Evolutionary conservation across 2,329 filamentous ascomycete genomes (phyloP), one percentile per base, ranked within the genome.

Genomic region (Teratosphaeriaceae sp.): DNA sequence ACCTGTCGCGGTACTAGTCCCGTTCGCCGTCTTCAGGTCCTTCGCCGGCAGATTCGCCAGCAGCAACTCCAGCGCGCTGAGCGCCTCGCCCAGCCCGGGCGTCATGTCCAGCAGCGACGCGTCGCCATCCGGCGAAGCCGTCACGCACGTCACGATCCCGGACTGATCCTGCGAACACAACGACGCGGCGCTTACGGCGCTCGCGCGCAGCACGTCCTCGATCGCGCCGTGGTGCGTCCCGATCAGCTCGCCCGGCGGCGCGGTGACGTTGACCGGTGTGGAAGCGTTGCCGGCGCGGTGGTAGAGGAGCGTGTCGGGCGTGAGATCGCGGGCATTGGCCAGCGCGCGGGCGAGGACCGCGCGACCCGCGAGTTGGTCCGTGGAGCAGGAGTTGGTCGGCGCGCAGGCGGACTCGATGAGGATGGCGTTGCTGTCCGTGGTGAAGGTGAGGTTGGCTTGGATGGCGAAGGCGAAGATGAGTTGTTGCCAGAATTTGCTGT

Each of bases 311-410:
- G 18, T 31, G 15, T 45, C 31, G 6, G 18, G 11, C 9, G 45
- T 47, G 12, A 55, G 40, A 15, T 41, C 35, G 6, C 38, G 42
- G 6, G 42, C 26, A 21, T 43, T 41, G 3, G 42, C 48, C 3
- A 58, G 38, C 2, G 47, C 54, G 3, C 56, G 53, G 3, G 79
- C 73, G 15, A 85, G 68, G 45, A 82, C 80, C 29, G 82, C 82
- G 64, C 86, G 86, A 74, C 84, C 88, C 1, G 78, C 78, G 46
- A 78, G 64, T 71, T 88, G 84, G 55, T 90, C 86, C 37, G 76
- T 71, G 45, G 81, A 81, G 68, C 86, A 90, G 16, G 66, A 73
- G 18, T 62, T 59, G 2, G 58, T 65, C 2, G 71, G 65, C 52
- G 88, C 84, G 65, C 85, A 90, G 11, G 79, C 70, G 2, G 77